phyloP scores from a whole-genome alignment of 2,329 filamentous ascomycete genomes.

The Helicocarpus griseus region DNA sequence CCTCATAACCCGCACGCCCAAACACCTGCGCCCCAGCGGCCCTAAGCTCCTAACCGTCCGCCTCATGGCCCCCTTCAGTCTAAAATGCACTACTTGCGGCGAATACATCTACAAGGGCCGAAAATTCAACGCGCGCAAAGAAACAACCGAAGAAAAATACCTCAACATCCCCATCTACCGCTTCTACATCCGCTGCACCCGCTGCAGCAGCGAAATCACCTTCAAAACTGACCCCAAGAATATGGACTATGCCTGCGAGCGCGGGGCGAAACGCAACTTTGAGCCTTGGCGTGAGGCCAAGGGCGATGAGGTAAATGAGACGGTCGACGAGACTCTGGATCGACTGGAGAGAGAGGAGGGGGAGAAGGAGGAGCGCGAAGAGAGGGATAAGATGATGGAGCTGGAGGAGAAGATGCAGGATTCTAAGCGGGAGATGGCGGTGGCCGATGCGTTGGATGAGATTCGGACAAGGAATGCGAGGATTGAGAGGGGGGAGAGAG shows the following conservation, averaged over 20 bases:
- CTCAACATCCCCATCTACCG: slow-evolving; percentile 76
- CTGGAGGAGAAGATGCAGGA: slow-evolving; percentile 89
- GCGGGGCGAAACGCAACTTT: slow-evolving; percentile 83
- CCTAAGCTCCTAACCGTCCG: slow-evolving; percentile 79
- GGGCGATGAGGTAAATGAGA: slow-evolving; percentile 54
- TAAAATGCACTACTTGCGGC: slow-evolving; percentile 60
- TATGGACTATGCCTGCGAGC: slow-evolving; percentile 71
- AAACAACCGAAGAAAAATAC: slow-evolving; percentile 85
- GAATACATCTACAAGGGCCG: slow-evolving; percentile 88
- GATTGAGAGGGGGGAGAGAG: slow-evolving; percentile 65
- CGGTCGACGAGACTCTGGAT: slow-evolving; percentile 77
- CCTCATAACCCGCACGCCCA: slow-evolving; percentile 58
- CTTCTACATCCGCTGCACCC: slow-evolving; percentile 85
- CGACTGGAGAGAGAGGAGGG: slow-evolving; percentile 67
- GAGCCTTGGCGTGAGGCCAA: slow-evolving; percentile 75
- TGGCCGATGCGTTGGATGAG: slow-evolving; percentile 91
- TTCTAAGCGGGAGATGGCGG: slow-evolving; percentile 89
- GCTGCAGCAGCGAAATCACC: slow-evolving; percentile 77
- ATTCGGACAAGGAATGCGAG: slow-evolving; percentile 86
- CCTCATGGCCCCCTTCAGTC: slow-evolving; percentile 79
- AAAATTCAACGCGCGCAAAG: slow-evolving; percentile 93
- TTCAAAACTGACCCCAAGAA: slow-evolving; percentile 94
- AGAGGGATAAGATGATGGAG: slow-evolving; percentile 88
- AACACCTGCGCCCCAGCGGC: slow-evolving; percentile 51
- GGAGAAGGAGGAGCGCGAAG: slow-evolving; percentile 53